These are phyloP conservation scores for Podospora tetraspora DNA, from an alignment of 495 filamentous ascomycete genomes.

Conservation along the genomic window DNA sequence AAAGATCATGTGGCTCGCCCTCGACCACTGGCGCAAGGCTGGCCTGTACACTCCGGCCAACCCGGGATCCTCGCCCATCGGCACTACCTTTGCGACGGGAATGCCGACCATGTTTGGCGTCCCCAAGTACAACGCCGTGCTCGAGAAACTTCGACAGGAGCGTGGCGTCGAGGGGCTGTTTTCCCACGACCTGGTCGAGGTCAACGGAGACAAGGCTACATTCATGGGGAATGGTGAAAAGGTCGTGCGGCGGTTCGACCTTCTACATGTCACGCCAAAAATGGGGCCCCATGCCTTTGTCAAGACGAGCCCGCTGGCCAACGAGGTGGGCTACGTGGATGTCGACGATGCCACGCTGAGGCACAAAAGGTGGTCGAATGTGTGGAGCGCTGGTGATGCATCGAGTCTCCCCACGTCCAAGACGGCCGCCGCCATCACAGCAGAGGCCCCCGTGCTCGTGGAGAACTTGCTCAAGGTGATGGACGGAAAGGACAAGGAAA, in stretches of 20 bases:
- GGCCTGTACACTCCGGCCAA: conserved; percentile 51
- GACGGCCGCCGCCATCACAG: conserved; percentile 61
- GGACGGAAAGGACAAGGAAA: conserved; percentile 50
- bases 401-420: conserved; percentile 63
- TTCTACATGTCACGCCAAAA: conserved; percentile 58
- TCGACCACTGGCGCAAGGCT: conserved; percentile 58
- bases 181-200: conserved; percentile 57
- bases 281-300: conserved; percentile 57
- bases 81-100: conserved; percentile 60
- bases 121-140: conserved; percentile 58
- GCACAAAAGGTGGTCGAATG: conserved; percentile 59
- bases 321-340: conserved; percentile 59
- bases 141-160: conserved; percentile 58
- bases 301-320: conserved; percentile 52
- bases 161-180: conserved; percentile 62
- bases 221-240: conserved; percentile 45
- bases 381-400: conserved; percentile 66
- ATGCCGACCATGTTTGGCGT: conserved; percentile 62
- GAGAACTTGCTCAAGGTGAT: conserved; percentile 49
- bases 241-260: conserved; percentile 51
- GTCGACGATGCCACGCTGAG: conserved; percentile 55
- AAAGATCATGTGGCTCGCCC: conserved; percentile 66
- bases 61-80: conserved; percentile 43
- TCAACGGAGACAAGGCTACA: conserved; percentile 52
- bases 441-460: conserved; percentile 57